Evolutionary conservation across 2,329 filamentous ascomycete species (phyloP).

Genomic region (Microdochium trichocladiopsis): DNA sequence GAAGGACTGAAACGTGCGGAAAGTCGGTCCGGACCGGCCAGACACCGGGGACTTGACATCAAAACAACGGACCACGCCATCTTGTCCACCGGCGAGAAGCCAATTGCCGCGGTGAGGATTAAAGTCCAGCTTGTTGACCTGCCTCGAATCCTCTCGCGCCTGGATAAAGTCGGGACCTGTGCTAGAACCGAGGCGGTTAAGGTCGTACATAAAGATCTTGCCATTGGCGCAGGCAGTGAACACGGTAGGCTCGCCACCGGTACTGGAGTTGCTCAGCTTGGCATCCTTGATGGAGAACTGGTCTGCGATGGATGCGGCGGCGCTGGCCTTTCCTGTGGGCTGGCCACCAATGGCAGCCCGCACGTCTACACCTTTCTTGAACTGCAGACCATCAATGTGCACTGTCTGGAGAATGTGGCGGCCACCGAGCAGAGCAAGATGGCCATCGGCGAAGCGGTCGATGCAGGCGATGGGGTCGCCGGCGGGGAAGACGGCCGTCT

Average conservation of each 20-base stretch:
- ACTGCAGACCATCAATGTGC: slow-evolving; percentile 42
- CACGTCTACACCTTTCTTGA: slow-evolving; percentile 51
- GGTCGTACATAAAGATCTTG: slow-evolving; percentile 58
- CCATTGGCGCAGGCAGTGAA: slow-evolving; percentile 59
- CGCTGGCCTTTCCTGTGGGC: slow-evolving; percentile 32
- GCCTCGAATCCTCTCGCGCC: slow-evolving; percentile 53
- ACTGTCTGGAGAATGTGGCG: slow-evolving; percentile 56
- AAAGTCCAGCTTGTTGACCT: slow-evolving; percentile 57
- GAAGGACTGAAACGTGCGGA: slow-evolving; percentile 38
- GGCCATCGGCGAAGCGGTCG: slow-evolving; percentile 50
- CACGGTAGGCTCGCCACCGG: slow-evolving; percentile 40
- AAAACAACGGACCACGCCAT: slow-evolving; percentile 55
- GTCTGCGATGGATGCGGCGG: slow-evolving; percentile 34
- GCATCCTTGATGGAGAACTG: slow-evolving; percentile 59
- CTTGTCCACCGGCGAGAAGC: slow-evolving; percentile 53
- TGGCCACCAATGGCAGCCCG: slow-evolving; percentile 47
- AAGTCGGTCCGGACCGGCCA: slow-evolving; percentile 43
- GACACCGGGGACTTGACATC: slow-evolving; percentile 44
- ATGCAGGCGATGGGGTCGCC: slow-evolving; percentile 48
- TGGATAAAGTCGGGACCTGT: slow-evolving; percentile 46
- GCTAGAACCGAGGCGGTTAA: slow-evolving; percentile 39
- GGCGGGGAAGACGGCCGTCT: slow-evolving; percentile 45
- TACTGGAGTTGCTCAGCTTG: slow-evolving; percentile 39
- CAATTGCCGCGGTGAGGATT: slow-evolving; percentile 50
- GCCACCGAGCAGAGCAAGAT: slow-evolving; percentile 49